Percentiles rank a stretch among this genome's conserved stretches.
These are phyloP conservation scores for Geranium incanum DNA, from an alignment of 441 rosid genomes.

Conservation along the genomic window DNA sequence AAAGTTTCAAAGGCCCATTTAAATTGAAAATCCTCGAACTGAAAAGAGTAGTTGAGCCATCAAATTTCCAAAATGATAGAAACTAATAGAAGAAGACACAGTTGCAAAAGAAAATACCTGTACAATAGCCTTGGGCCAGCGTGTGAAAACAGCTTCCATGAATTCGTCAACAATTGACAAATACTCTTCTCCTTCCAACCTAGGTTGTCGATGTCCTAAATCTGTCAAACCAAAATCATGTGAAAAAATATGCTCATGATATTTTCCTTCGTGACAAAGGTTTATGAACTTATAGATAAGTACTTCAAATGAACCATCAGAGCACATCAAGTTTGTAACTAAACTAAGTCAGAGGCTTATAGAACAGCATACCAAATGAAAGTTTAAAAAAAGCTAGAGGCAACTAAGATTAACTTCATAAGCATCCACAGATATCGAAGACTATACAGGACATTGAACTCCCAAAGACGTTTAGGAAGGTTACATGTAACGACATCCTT, in stretches of 20 bases:
- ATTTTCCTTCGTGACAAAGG: slow-evolving; percentile 11
- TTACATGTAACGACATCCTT: neutral
- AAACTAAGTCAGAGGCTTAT: no score
- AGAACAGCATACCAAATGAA: neutral
- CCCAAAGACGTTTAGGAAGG: neutral
- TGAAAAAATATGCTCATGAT: slow-evolving; percentile 21
- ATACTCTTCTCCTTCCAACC: slow-evolving; percentile 94
- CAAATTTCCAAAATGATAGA: slow-evolving; percentile 22
- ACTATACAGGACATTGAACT: neutral
- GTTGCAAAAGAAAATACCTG: slow-evolving; percentile 45
- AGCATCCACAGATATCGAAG: neutral
- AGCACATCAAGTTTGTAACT: slow-evolving; percentile 3
- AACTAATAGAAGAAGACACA: slow-evolving; percentile 19
- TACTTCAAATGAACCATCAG: slow-evolving; percentile 13
- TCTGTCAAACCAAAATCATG: slow-evolving; percentile 39
- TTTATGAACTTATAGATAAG: slow-evolving; percentile 17
- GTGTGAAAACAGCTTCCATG: slow-evolving; percentile 84
- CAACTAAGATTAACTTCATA: no score
- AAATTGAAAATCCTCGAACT: slow-evolving; percentile 97
- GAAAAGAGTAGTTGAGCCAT: slow-evolving; percentile 23
- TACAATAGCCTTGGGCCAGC: slow-evolving; percentile 98
- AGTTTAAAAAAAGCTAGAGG: neutral
- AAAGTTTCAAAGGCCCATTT: slow-evolving; percentile 98
- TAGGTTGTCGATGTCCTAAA: slow-evolving; percentile 79
- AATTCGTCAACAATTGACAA: slow-evolving; percentile 83